Percentiles rank a stretch among this genome's conserved stretches.
phyloP scores from a whole-genome alignment of 2,329 filamentous ascomycete species.

The Pyrenochaeta sp. region DNA sequence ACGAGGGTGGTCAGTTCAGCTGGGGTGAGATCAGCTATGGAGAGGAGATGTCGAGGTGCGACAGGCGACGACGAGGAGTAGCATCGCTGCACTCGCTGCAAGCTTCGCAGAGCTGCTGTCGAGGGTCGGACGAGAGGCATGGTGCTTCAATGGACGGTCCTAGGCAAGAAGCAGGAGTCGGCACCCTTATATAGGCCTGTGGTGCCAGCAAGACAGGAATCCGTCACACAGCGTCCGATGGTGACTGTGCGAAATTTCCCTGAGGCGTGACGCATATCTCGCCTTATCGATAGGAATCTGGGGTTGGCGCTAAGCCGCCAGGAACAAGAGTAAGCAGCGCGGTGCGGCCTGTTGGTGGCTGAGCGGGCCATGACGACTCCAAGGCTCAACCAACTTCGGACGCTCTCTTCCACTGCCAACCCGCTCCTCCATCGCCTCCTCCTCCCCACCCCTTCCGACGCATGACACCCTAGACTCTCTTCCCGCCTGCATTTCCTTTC shows the following conservation, averaged over 20 bases:
- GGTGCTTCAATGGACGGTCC: conserved; percentile 11
- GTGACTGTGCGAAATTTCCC: too few species aligned
- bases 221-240: conserved; percentile 26
- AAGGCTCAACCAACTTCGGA: conserved; percentile 5
- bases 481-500: conserved; percentile 5
- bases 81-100: conserved; percentile 36
- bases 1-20: conserved; percentile 83
- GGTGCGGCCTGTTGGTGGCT: conserved; percentile 16
- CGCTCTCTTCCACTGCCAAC: not conserved
- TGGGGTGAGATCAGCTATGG: conserved; percentile 83
- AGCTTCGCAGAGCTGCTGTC: conserved; percentile 38
- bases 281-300: too few species aligned
- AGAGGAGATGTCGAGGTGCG: conserved; percentile 85
- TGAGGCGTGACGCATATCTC: conserved; percentile 16
- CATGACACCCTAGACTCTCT: conserved; percentile 15
- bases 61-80: conserved; percentile 58
- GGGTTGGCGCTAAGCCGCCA: too few species aligned
- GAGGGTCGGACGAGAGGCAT: conserved; percentile 45
- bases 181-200: conserved; percentile 17
- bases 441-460: conserved; percentile 5
- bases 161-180: conserved; percentile 12
- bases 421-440: conserved; percentile 6
- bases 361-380: conserved; percentile 26
- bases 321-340: conserved; percentile 2
- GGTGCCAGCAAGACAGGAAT: too few species aligned